Conservation (phyloP, 2,329 filamentous ascomycete genomes). For the Colletotrichum sp. region DNA sequence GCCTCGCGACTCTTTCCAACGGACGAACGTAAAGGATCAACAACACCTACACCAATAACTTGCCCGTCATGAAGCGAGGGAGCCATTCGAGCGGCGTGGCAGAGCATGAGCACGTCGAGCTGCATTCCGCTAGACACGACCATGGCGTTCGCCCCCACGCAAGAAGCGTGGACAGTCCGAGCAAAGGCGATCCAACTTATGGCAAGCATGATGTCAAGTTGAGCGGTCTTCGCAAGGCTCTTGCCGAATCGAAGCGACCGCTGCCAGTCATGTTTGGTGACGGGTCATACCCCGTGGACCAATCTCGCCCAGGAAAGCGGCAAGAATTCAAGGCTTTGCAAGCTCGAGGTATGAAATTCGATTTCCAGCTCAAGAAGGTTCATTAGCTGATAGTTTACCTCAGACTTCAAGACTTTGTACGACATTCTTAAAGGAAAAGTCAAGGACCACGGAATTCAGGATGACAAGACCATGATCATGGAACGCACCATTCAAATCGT, state of each 20-base stretch:
- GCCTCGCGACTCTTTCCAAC: neutral
- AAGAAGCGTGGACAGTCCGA: neutral
- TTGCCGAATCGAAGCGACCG: conserved; percentile 61
- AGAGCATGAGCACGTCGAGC: neutral
- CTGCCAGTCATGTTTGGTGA: conserved; percentile 68
- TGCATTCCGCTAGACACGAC: neutral
- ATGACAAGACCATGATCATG: conserved; percentile 82
- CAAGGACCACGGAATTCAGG: conserved; percentile 65
- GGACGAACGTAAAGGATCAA: neutral
- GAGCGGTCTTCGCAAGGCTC: conserved; percentile 33
- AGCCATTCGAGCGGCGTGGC: neutral
- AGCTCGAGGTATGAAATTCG: conserved; percentile 40
- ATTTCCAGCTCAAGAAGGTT: conserved; percentile 11
- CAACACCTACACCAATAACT: neutral
- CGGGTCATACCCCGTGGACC: conserved; percentile 59
- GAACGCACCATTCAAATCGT: conserved; percentile 76
- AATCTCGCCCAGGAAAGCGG: conserved; percentile 55
- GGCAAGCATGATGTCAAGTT: conserved; percentile 11
- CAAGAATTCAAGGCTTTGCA: conserved; percentile 64
- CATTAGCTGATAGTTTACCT: rapidly evolving
- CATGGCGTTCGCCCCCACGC: neutral
- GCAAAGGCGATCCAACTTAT: neutral
- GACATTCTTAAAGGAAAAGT: conserved; percentile 66
- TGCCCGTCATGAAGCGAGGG: neutral
- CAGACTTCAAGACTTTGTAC: conserved; percentile 68